Conservation (phyloP, 2,329 filamentous ascomycete species). For the Bipolaris bicolor region DNA sequence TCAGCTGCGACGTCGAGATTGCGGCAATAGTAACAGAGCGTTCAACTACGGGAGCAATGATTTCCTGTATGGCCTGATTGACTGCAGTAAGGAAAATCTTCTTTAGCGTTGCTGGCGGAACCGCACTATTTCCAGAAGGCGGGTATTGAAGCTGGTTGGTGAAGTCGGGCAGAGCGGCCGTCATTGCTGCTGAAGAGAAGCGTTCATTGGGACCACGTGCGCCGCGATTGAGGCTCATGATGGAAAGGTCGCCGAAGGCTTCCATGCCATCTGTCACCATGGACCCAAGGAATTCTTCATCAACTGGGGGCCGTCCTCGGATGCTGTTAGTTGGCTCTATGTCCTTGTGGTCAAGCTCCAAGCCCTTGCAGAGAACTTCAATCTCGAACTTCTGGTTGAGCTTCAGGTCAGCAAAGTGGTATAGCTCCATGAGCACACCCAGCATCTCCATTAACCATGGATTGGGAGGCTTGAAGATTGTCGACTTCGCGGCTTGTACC, state of each 20-base stretch:
- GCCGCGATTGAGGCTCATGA: constrained; percentile 65
- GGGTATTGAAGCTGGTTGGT: constrained; percentile 80
- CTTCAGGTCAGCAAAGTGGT: constrained; percentile 90
- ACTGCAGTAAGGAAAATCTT: constrained; percentile 85
- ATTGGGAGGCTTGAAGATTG: constrained; percentile 91
- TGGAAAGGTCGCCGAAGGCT: constrained; percentile 78
- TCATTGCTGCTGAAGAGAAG: constrained; percentile 77
- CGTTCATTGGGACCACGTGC: constrained; percentile 69
- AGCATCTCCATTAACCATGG: constrained; percentile 98
- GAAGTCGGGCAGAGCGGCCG: constrained; percentile 83
- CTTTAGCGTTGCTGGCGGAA: constrained; percentile 66
- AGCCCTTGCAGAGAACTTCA: constrained; percentile 91
- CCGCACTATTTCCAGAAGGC: constrained; percentile 71
- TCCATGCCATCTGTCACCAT: constrained; percentile 72
- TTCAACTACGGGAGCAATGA: constrained; percentile 96
- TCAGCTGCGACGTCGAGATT: constrained; percentile 93
- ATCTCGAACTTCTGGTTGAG: constrained; percentile 99
- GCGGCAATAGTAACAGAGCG: constrained; percentile 97
- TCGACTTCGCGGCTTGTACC: constrained; percentile 80
- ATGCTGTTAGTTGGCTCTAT: constrained; percentile 89
- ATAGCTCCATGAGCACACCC: constrained; percentile 87
- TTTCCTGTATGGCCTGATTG: constrained; percentile 89
- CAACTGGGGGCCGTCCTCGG: constrained; percentile 72
- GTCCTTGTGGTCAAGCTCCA: constrained; percentile 88
- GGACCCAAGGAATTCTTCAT: constrained; percentile 61